phyloP scores from a whole-genome alignment of 176 grass and related monocot species.

The Pontederia paniculata region DNA sequence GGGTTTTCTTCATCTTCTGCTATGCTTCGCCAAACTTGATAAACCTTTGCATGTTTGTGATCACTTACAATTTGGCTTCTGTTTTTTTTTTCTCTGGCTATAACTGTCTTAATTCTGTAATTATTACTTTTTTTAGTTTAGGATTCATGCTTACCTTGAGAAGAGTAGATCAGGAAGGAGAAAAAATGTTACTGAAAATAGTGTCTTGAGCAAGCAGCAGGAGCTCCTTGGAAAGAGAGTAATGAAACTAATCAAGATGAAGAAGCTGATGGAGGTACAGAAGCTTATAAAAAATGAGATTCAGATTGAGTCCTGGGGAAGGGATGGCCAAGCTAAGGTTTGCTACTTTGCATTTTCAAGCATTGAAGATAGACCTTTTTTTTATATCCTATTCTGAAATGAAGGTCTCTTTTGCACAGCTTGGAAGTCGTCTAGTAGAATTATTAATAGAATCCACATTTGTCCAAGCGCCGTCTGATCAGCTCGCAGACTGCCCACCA shows the following conservation, averaged over 20 bases:
- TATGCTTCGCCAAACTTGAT: too few species aligned
- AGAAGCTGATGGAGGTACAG: slow-evolving; percentile 50
- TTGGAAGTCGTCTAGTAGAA: slow-evolving; percentile 76
- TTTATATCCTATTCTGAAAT: slow-evolving; percentile 3
- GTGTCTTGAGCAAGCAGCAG: slow-evolving; percentile 36
- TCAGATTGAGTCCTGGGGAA: slow-evolving; percentile 70
- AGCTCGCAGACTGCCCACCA: slow-evolving; percentile 45
- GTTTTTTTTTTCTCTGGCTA: background rate
- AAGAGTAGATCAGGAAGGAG: slow-evolving; percentile 41
- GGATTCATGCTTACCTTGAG: slow-evolving; percentile 69
- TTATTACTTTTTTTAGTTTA: slow-evolving; percentile 42
- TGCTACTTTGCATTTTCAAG: background rate
- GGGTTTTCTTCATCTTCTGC: too few species aligned
- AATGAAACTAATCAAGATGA: slow-evolving; percentile 48
- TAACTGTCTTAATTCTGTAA: background rate
- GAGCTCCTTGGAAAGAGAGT: slow-evolving; percentile 48
- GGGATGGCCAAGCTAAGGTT: slow-evolving; percentile 81
- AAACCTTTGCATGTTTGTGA: too few species aligned
- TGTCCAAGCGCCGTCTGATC: slow-evolving; percentile 53
- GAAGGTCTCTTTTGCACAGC: slow-evolving; percentile 36
- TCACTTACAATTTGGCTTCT: background rate
- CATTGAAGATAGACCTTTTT: background rate
- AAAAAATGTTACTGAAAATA: slow-evolving; percentile 42
- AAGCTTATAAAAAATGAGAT: slow-evolving; percentile 75
- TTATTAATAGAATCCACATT: slow-evolving; percentile 83